Evolutionary conservation across 352 stramenopile genomes (phyloP).

Genomic region (Thalassiosira pacifica): DNA sequence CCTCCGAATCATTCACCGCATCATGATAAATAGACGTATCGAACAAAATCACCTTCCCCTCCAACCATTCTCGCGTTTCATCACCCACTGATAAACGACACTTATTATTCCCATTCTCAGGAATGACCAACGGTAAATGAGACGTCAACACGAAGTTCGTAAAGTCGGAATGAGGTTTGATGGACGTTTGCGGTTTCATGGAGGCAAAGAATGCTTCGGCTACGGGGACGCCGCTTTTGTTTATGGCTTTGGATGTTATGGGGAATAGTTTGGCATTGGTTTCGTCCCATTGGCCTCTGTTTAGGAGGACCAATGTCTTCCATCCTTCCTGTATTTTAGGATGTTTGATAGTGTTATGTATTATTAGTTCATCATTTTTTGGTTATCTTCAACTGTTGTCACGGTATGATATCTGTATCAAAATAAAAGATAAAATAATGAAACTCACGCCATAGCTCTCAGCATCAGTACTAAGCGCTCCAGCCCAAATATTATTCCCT

Average conservation of each 20-base stretch:
- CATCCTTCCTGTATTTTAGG: conserved; percentile 70
- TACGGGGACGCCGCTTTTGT: conserved; percentile 70
- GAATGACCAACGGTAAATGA: conserved; percentile 84
- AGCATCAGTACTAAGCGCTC: conserved; percentile 80
- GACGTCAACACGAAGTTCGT: conserved; percentile 87
- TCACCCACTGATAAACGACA: conserved; percentile 81
- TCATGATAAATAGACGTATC: conserved; percentile 86
- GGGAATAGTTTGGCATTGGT: conserved; percentile 84
- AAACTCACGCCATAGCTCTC: conserved; percentile 71
- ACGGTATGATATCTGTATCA: neutral
- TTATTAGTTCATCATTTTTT: too few relatives aligned
- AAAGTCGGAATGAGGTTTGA: conserved; percentile 82
- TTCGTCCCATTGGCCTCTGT: conserved; percentile 84
- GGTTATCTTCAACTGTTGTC: too few relatives aligned
- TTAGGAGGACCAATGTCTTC: conserved; percentile 84
- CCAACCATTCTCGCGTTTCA: conserved; percentile 79
- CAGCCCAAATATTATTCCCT: conserved; percentile 87
- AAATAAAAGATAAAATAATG: neutral
- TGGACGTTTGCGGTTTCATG: conserved; percentile 79
- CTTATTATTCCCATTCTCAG: conserved; percentile 76
- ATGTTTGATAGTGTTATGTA: conserved; percentile 12
- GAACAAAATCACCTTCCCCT: conserved; percentile 81
- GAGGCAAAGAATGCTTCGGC: conserved; percentile 87
- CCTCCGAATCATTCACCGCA: conserved; percentile 83
- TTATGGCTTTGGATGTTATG: conserved; percentile 71